phyloP scores from a whole-genome alignment of 768 basidiomycete genomes.

The Serendipita sp. region DNA sequence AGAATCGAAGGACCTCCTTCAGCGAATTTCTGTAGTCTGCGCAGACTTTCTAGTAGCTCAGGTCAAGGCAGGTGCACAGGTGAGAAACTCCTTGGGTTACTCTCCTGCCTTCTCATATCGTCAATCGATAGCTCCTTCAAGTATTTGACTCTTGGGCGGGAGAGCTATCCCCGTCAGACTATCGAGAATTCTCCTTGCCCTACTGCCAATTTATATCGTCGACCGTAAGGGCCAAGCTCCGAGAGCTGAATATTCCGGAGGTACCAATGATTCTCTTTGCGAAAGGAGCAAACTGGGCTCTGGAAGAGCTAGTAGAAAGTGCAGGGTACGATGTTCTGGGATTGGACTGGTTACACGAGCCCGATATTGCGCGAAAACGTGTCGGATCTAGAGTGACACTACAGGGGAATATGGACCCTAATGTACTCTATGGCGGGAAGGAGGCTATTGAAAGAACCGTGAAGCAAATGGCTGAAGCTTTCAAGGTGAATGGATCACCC shows the following conservation, averaged over 20 bases:
- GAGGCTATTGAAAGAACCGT: constrained; percentile 78
- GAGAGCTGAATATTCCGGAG: constrained; percentile 31
- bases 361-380: constrained; percentile 44
- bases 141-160: constrained; percentile 95
- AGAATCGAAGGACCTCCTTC: constrained; percentile 60
- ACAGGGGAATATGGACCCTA: constrained; percentile 91
- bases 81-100: constrained; percentile 19
- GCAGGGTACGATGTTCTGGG: constrained; percentile 78
- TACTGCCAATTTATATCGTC: constrained; percentile 54
- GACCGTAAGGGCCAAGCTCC: constrained; percentile 45
- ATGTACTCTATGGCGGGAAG: constrained; percentile 65
- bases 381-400: constrained; percentile 49
- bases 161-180: constrained; percentile 80
- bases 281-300: constrained; percentile 75
- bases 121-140: constrained; percentile 57
- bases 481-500: constrained; percentile 31
- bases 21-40: constrained; percentile 73
- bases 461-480: constrained; percentile 64
- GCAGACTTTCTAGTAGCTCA: constrained; percentile 85
- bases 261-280: constrained; percentile 86
- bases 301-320: constrained; percentile 39
- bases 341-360: constrained; percentile 81
- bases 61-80: constrained; percentile 91
- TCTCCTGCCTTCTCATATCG: not conserved
- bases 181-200: constrained; percentile 67